Conservation (phyloP, 1,139 yeast genomes). For the Zygoascus sp. region DNA sequence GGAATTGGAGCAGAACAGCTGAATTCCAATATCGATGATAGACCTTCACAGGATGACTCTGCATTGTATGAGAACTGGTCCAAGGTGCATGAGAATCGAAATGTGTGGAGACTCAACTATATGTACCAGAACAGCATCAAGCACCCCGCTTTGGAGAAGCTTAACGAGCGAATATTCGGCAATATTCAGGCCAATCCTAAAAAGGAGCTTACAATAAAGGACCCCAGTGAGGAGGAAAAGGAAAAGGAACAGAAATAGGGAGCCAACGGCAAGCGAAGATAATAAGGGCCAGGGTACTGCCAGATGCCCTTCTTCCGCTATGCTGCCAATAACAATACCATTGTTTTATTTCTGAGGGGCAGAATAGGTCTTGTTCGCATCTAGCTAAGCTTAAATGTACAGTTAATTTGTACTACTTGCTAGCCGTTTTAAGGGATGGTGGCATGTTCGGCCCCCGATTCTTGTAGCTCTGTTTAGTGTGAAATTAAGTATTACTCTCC, state of each 20-base stretch:
- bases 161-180: not conserved
- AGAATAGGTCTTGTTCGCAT: too few species aligned
- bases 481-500: too few species aligned
- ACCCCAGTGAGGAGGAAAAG: not conserved
- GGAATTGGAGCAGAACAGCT: slow-evolving; percentile 18
- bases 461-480: too few species aligned
- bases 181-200: not conserved
- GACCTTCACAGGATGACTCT: not conserved
- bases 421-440: too few species aligned
- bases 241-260: not conserved
- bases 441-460: too few species aligned
- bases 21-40: slow-evolving; percentile 16
- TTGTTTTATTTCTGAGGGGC: too few species aligned
- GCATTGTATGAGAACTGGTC: slow-evolving; percentile 3
- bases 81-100: slow-evolving; percentile 10
- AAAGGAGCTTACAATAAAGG: not conserved
- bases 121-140: slow-evolving; percentile 4
- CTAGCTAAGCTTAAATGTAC: too few species aligned
- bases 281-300: too few species aligned
- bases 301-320: too few species aligned
- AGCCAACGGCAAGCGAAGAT: not conserved
- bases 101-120: slow-evolving; percentile 8
- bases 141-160: not conserved
- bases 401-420: too few species aligned
- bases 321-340: too few species aligned